Conservation (phyloP, 345 rosid genomes). For the Punica granatum region DNA sequence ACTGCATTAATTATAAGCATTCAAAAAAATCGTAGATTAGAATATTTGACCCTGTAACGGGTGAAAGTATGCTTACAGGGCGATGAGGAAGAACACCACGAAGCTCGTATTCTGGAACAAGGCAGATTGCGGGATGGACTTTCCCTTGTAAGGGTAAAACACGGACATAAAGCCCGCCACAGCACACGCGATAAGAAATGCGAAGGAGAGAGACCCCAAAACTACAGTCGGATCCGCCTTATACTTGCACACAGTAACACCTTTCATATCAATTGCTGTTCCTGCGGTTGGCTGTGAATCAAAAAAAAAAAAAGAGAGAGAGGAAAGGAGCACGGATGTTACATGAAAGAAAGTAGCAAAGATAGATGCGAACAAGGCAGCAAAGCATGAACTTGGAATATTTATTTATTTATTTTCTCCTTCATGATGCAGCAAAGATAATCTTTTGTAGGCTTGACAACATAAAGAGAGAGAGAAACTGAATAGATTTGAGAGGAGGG, state of each 20-base stretch:
- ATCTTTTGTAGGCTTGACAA: neutral
- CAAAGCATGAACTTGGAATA: neutral
- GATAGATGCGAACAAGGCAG: neutral
- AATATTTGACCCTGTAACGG: neutral
- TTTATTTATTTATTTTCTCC: too few relatives aligned
- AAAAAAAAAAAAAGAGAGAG: neutral
- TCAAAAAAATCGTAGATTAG: neutral
- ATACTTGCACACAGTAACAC: constrained; percentile 68
- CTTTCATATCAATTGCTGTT: constrained; percentile 47
- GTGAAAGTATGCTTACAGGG: constrained; percentile 39
- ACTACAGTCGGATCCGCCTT: constrained; percentile 67
- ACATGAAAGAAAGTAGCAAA: neutral
- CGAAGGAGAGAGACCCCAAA: constrained; percentile 72
- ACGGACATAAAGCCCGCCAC: constrained; percentile 52
- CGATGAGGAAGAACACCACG: constrained; percentile 65
- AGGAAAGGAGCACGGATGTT: neutral
- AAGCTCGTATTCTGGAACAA: constrained; percentile 55
- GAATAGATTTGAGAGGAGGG: too few relatives aligned
- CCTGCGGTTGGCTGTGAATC: constrained; percentile 63
- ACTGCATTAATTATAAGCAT: neutral
- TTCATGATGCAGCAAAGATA: neutral
- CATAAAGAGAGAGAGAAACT: neutral
- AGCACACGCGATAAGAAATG: constrained; percentile 44
- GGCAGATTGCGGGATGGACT: constrained; percentile 57
- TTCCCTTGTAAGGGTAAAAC: constrained; percentile 77